A percentile compares a stretch with the other conserved stretches of the same genome.
Conservation (phyloP, 257 asterid genomes). For the Nicotiana benthamiana region DNA sequence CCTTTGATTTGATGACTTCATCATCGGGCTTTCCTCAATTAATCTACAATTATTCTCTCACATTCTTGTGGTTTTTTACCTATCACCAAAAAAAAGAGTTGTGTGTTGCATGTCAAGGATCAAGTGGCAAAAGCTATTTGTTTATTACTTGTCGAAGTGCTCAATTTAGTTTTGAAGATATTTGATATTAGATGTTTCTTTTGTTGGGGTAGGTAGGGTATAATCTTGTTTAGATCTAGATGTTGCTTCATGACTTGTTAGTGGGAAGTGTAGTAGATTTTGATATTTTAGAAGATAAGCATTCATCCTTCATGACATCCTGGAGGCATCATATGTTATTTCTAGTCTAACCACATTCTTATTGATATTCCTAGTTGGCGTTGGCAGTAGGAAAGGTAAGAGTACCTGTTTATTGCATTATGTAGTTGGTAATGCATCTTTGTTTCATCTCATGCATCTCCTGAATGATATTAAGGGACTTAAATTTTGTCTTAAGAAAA, state of each 20-base stretch:
- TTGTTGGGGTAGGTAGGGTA: not conserved
- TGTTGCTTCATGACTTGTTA: not conserved
- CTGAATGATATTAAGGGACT: not conserved
- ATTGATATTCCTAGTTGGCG: not conserved
- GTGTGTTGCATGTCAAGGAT: not conserved
- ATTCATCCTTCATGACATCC: not conserved
- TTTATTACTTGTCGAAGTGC: not conserved
- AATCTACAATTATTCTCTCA: not conserved
- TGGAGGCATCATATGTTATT: not conserved
- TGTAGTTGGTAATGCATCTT: not conserved
- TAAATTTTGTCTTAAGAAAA: not conserved
- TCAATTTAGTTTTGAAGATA: not conserved
- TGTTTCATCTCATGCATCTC: not conserved
- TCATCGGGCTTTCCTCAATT: not conserved
- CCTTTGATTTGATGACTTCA: conserved; percentile 2
- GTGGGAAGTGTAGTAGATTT: not conserved
- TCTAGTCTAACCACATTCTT: not conserved
- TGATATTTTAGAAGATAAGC: not conserved
- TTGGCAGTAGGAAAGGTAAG: not conserved
- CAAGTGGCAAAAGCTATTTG: not conserved
- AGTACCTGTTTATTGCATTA: not conserved
- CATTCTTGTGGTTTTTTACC: not conserved
- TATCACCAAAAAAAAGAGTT: not conserved
- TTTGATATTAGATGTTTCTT: not conserved
- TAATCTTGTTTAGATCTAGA: not conserved